Base-by-base conservation (phyloP, 306 rosid species). In the Begonia fuchsioides region DNA sequence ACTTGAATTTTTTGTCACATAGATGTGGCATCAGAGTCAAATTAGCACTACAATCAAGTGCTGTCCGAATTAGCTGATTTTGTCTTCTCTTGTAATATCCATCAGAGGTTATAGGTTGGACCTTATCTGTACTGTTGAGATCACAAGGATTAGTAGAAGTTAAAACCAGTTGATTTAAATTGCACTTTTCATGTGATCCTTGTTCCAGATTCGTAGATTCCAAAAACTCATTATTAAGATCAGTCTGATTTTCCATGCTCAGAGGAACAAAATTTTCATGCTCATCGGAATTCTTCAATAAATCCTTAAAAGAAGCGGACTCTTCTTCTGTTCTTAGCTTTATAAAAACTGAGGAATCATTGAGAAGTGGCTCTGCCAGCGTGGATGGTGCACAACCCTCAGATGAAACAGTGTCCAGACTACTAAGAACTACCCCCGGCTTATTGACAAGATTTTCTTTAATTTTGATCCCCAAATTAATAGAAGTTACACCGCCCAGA, bases 91-190 rank as follows among this genome's bases (percentile, higher is more conserved):
- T 90, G 81, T 72, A 85, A 72, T 90, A 85, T 58, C 83, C 75
- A 68, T 84, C 96, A 16, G 72, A 72, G 54, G 66, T 57, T 53
- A 70, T 60, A 47, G 77, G 46, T 66, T 69, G 83, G 52, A 57
- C 60, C 12, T 77, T 76, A 58, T 66, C 78, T 59, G 75, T 76
- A 64, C 57, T 56, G 38, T 61, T 51, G 17, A 54, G 60, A 63
- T 72, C 84, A 68, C 57, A 39, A 47, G 85, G 65, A 69, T 62
- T 76, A 39, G 95, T 72, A 50, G 85, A 75, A 50, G 85, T 60
- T 49, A 95, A 93, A 60, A 90, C 92, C 85, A 90, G 61, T 54
- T 81, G 95, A 73, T 85, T 85, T 67, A 83, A 76, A 68, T 81
- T 81, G 59, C 73, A 80, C 73, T 85, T 90, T 63, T 75, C 73